Evolutionary conservation across 208 protist genomes (phyloP), one percentile per base, ranked within the genome.

Genomic region (Leishmania lainsoni): DNA sequence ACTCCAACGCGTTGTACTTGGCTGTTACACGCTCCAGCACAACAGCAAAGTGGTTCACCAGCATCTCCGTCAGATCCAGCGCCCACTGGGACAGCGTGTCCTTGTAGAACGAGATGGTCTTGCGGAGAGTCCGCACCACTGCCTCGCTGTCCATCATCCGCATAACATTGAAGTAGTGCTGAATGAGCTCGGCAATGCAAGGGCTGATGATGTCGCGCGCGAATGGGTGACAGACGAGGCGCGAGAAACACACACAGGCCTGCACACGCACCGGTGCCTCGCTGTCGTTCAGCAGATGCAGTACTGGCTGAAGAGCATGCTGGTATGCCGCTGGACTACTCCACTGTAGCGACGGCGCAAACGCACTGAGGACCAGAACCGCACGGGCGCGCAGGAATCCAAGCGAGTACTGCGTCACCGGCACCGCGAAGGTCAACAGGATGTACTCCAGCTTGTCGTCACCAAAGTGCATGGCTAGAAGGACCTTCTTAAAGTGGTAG

Each of bases 151-250:
- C 95, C 81, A 98, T 96, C 61, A 98, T 81, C 10, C 87, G 88
- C 91, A 98, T 97, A 0, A 98, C 86, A 45, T 89, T 76, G 69
- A 99, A 98, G 85, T 98, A 98, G 66, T 96, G 87, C 48, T 98
- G 89, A 8, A 99, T 90, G 20, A 99, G 70, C 51, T 98, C 86
- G 69, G 90, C 90, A 48, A 99, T 92, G 75, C 94, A 92, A 35
- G 96, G 96, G 59, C 87, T 88, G 20, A 99, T 78, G 45, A 98
- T 87, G 49, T 94, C 88, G 9, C 86, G 86, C 48, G 91, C 92
- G 73, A 91, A 87, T 14, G 86, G 81, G 68, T 93, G 88, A 42
- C 90, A 89, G 22, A 98, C 95, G 49, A 98, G 88, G 54, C 88
- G 88, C n/a, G 90, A 90, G 52, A 99, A 90, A 68, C 90, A 90